These are phyloP conservation scores for Trypethelium eluteriae DNA, from an alignment of 495 filamentous ascomycete species.

Conservation along the genomic window DNA sequence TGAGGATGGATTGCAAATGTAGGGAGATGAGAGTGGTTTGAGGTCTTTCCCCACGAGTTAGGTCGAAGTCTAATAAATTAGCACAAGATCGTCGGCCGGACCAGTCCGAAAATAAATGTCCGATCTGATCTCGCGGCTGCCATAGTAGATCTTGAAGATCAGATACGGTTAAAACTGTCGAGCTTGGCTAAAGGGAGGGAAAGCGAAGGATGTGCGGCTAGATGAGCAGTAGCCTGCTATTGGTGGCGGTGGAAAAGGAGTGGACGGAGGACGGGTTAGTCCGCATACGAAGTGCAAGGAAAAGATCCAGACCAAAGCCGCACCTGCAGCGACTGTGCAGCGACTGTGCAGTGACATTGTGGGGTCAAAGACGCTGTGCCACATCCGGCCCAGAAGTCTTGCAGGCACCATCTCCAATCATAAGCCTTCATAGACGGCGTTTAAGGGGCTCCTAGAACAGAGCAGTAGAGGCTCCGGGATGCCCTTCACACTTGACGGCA, in stretches of 20 bases:
- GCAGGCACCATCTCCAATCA: not conserved
- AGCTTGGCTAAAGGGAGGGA: slow-evolving; percentile 1
- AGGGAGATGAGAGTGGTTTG: not conserved
- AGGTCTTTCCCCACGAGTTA: not conserved
- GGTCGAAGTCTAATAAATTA: not conserved
- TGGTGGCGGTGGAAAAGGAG: not conserved
- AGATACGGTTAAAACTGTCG: slow-evolving; percentile 8
- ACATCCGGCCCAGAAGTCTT: not conserved
- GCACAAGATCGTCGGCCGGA: not conserved
- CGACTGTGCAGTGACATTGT: not conserved
- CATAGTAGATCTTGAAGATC: not conserved
- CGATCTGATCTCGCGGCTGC: slow-evolving; percentile 3
- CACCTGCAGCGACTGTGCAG: slow-evolving; percentile 4
- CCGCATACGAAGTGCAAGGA: slow-evolving; percentile 3
- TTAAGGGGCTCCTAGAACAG: not conserved
- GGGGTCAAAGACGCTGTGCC: not conserved
- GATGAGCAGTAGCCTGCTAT: not conserved
- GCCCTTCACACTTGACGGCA: not conserved
- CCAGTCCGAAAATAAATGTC: slow-evolving; percentile 11
- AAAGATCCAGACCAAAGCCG: slow-evolving; percentile 1
- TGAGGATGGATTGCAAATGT: too few relatives aligned
- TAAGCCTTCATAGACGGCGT: not conserved
- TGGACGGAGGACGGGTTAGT: slow-evolving; percentile 9
- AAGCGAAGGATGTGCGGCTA: slow-evolving; percentile 4
- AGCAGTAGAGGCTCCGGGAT: not conserved